phyloP scores from a whole-genome alignment of 257 asterid genomes.

The Gentiana straminea region DNA sequence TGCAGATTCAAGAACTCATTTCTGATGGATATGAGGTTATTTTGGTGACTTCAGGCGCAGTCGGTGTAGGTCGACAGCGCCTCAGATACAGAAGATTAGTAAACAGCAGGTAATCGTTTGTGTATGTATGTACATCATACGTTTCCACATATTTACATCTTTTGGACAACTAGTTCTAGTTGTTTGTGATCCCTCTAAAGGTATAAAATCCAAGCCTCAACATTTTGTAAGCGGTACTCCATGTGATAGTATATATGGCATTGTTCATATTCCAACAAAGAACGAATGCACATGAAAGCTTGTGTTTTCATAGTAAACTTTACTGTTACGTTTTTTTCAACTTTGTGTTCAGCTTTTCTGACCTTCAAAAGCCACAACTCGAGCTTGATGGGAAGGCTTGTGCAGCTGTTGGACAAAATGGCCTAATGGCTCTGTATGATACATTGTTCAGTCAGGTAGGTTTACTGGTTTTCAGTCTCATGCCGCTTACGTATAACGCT shows the following conservation, averaged over 20 bases:
- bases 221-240: background rate
- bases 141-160: background rate
- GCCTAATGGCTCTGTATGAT: constrained; percentile 63
- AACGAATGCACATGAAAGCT: background rate
- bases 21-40: constrained; percentile 48
- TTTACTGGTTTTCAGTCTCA: background rate
- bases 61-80: constrained; percentile 67
- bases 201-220: background rate
- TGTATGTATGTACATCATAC: background rate
- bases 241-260: no score
- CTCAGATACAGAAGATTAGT: constrained; percentile 40
- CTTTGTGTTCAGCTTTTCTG: constrained; percentile 35
- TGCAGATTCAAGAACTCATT: constrained; percentile 47
- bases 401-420: constrained; percentile 73
- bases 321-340: background rate
- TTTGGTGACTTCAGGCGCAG: constrained; percentile 66
- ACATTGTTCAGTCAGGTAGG: constrained; percentile 52
- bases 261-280: background rate
- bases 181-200: background rate
- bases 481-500: background rate
- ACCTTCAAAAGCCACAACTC: constrained; percentile 57
- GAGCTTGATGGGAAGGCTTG: constrained; percentile 64
- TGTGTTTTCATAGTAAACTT: background rate
- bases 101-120: constrained; percentile 43
- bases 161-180: background rate